Conservation (phyloP, 768 basidiomycete genomes). For the Tylopilus felleus region DNA sequence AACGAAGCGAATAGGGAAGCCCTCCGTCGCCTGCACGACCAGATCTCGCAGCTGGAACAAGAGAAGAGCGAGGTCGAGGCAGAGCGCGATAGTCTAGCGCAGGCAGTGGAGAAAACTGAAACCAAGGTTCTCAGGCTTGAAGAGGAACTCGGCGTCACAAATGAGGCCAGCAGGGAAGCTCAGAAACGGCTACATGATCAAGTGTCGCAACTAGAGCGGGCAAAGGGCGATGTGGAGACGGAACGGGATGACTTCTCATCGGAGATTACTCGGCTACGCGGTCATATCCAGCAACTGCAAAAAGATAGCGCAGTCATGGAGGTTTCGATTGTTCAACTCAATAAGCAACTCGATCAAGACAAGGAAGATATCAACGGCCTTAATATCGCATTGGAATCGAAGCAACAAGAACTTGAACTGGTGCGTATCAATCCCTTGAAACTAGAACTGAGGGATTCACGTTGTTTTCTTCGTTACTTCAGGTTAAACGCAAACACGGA, state of each 20-base stretch:
- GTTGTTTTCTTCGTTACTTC: conserved; percentile 2
- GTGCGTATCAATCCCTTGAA: conserved; percentile 43
- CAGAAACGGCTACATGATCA: conserved; percentile 28
- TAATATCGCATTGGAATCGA: conserved; percentile 89
- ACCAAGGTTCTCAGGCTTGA: conserved; percentile 33
- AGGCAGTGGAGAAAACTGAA: conserved; percentile 38
- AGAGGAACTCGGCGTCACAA: conserved; percentile 43
- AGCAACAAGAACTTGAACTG: conserved; percentile 91
- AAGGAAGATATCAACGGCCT: conserved; percentile 80
- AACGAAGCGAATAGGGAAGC: conserved; percentile 39
- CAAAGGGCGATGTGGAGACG: conserved; percentile 60
- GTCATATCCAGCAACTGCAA: conserved; percentile 67
- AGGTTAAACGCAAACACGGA: conserved; percentile 65
- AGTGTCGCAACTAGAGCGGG: conserved; percentile 9
- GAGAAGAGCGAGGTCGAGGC: conserved; percentile 62
- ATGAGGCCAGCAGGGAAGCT: conserved; percentile 36
- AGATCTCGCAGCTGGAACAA: conserved; percentile 9
- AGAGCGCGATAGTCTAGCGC: conserved; percentile 22
- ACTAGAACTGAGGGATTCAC: background rate
- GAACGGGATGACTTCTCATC: conserved; percentile 30
- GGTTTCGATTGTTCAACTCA: conserved; percentile 69
- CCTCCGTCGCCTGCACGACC: conserved; percentile 27
- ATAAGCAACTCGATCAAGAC: conserved; percentile 60
- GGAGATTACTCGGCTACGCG: conserved; percentile 57
- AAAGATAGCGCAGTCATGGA: conserved; percentile 85